These are phyloP conservation scores for Astragalus membranaceus DNA, from an alignment of 306 rosid genomes.

Conservation along the genomic window DNA sequence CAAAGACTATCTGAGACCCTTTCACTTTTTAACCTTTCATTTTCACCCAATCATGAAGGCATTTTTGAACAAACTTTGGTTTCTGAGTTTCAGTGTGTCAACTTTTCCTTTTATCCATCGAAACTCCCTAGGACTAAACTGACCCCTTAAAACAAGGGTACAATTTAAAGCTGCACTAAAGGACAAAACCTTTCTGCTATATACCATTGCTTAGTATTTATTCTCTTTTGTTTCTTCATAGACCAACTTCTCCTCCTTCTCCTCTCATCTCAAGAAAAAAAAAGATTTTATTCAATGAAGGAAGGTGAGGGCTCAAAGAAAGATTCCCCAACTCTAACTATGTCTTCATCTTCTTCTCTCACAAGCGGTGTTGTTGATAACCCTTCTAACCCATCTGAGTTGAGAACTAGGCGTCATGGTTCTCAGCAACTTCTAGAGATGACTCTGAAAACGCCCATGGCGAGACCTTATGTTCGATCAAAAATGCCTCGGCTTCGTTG, in stretches of 20 bases:
- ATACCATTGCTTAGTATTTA: slow-evolving; percentile 51
- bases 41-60: slow-evolving; percentile 73
- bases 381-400: background rate
- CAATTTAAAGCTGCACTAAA: slow-evolving; percentile 49
- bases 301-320: slow-evolving; percentile 12
- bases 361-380: slow-evolving; percentile 13
- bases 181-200: slow-evolving; percentile 45
- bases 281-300: slow-evolving; percentile 14
- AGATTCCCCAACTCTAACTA: slow-evolving; percentile 7
- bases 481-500: slow-evolving; percentile 77
- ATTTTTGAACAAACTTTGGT: slow-evolving; percentile 37
- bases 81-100: slow-evolving; percentile 47
- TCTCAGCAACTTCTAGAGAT: slow-evolving; percentile 6
- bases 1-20: background rate
- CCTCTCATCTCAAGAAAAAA: background rate
- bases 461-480: slow-evolving; percentile 65
- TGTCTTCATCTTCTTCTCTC: slow-evolving; percentile 30
- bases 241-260: slow-evolving; percentile 4
- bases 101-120: slow-evolving; percentile 55
- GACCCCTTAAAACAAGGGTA: slow-evolving; percentile 30
- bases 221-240: slow-evolving; percentile 45
- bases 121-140: slow-evolving; percentile 54
- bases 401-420: background rate
- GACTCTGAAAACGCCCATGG: slow-evolving; percentile 27
- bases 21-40: slow-evolving; percentile 36